Base-by-base conservation (phyloP, 225 moss, liverwort and hornwort genomes). In the Asterella californica region DNA sequence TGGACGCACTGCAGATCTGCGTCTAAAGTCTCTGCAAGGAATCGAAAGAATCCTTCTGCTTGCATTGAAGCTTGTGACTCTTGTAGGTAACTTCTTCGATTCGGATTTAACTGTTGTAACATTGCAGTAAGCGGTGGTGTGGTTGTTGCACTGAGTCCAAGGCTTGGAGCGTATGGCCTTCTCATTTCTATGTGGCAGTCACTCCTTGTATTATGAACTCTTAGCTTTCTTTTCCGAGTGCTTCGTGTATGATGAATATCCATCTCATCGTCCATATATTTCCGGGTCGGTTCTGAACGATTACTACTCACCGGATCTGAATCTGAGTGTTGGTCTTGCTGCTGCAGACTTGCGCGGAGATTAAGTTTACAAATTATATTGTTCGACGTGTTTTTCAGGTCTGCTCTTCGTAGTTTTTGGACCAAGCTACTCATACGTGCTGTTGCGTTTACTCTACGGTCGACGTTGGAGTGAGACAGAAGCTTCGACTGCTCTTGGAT, bases 381-480 rank as follows among this genome's bases (percentile, higher is more conserved):
- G n/a, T 57, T 25, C 7, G 55, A 36, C 33, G 75, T 76, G 36
- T 47, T 38, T 78, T 32, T 70, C 88, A 95, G 95, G 99, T 76
- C 85, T 87, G 70, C 81, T 93, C 50, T 91, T 95, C 88, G 92
- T 99, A 53, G 89, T 84, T 46, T 99, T 93, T 78, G 99, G 99
- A 67, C 93, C 99, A 80, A 93, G 88, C 83, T 99, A 90, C 61
- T 88, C 95, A 7, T 93, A 95, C 54, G 85, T 99, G 83, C 89
- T 99, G 74, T 87, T 99, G 70, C 93, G 95, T 65, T 72, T 90
- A 69, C 79, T 99, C 42, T 99, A 92, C 80, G 83, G 85, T 72
- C 87, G 84, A 81, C 86, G 88, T 57, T 95, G 93, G 99, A 93
- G 95, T 84, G 95, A 94, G 72, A 93, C 93, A 48, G 95, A 95